Base-by-base conservation (phyloP, 2,329 filamentous ascomycete genomes). In the Pseudogymnoascus verrucosus region DNA sequence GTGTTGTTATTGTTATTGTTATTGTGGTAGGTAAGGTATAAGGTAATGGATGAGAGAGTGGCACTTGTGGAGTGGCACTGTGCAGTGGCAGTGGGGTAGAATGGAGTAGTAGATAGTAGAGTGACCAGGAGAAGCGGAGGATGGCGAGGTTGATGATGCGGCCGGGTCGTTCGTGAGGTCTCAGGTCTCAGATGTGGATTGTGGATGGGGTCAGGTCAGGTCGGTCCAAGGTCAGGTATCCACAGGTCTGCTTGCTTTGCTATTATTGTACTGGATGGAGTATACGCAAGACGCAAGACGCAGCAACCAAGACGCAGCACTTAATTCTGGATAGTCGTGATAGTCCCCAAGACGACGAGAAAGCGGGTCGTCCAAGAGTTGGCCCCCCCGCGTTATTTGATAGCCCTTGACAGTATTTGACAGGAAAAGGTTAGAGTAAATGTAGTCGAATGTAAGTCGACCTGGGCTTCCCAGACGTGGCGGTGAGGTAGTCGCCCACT, bases 91-190 rank as follows among this genome's bases (percentile, higher is more conserved):
- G 44, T 51, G 44, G 44, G 23, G 23, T 51, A 28, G 5, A 28
- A 10, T n/a, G 10, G 44, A 23, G 39, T 21, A 21, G 42, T 21
- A 21, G 21, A 21, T 21, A 21, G 21, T 21, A 47, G 44, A 51
- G 42, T 14, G 42, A 44, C 11, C 42, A 47, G 42, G 42, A 26
- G 42, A 14, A 47, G 42, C 23, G n/a, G n/a, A 40, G 12, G 44
- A 51, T 51, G 44, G 44, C 47, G 47, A 54, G 47, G 47, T 54
- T 54, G 47, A 54, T 54, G 47, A 54, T 54, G 47, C 47, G 47
- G 47, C 47, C 47, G 47, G 47, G 47, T 54, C 8, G 47, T 54
- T 23, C 12, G 4, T 51, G 44, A 51, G 44, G 44, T 51, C 44
- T 51, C 23, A 31, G 23, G 14, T 54, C 7, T 54, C 44, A 19